phyloP scores from a whole-genome alignment of 2,329 filamentous ascomycete genomes.

The Bipolaris zeicola region DNA sequence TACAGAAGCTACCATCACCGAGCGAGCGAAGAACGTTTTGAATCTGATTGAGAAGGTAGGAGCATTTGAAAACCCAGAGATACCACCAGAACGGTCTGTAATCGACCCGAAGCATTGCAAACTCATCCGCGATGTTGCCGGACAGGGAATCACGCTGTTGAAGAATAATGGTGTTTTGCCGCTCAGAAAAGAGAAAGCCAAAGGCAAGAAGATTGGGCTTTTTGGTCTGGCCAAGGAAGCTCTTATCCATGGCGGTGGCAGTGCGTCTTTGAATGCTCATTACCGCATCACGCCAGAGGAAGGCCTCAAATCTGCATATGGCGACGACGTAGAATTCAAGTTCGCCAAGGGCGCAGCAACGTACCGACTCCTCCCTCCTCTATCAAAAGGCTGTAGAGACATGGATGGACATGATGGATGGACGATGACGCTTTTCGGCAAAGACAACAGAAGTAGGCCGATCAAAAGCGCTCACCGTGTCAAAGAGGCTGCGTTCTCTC shows the following conservation, averaged over 20 bases:
- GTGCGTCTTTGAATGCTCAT: conserved; percentile 35
- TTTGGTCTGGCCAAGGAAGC: conserved; percentile 68
- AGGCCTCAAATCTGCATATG: conserved; percentile 34
- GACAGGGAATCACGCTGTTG: conserved; percentile 72
- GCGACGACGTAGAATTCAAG: conserved; percentile 38
- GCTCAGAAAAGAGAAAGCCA: conserved; percentile 62
- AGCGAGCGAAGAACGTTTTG: conserved; percentile 46
- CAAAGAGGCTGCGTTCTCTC: conserved; percentile 35
- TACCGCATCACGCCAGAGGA: conserved; percentile 37
- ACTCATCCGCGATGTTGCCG: conserved; percentile 67
- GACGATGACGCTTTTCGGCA: conserved; percentile 38
- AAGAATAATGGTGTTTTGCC: conserved; percentile 74
- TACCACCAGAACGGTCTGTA: conserved; percentile 64
- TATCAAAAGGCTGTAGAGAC: conserved; percentile 35
- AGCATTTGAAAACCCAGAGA: conserved; percentile 64
- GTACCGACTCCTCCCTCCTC: conserved; percentile 42
- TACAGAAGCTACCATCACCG: conserved; percentile 43
- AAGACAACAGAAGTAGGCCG: conserved; percentile 29
- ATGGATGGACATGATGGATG: conserved; percentile 38
- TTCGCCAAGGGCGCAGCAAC: conserved; percentile 44
- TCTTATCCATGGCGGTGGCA: conserved; percentile 44
- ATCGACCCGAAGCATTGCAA: conserved; percentile 65
- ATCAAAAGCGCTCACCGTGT: conserved; percentile 28
- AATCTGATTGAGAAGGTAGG: conserved; percentile 72
- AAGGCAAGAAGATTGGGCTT: conserved; percentile 66